Evolutionary conservation across 805 yeast species (phyloP).

Genomic region (Candida endomychidarum): DNA sequence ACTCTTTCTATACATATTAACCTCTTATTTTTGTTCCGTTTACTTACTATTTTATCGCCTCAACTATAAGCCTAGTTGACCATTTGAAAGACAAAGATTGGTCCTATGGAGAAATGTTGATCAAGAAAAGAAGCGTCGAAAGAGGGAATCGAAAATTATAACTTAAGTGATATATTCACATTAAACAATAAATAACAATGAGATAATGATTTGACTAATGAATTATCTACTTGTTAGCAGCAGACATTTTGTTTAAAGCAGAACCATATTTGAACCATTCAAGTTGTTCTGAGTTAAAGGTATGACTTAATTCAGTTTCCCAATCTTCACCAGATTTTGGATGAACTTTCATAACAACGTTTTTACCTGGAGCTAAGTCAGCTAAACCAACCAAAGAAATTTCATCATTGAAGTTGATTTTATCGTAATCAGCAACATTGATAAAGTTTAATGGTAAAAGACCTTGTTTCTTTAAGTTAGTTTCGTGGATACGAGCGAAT

Average conservation of each 20-base stretch:
- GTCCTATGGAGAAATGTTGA: too few relatives aligned
- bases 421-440: constrained; percentile 88
- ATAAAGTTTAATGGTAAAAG: constrained; percentile 93
- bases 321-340: constrained; percentile 77
- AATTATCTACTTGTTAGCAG: constrained; percentile 6
- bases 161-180: constrained; percentile 10
- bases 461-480: constrained; percentile 99
- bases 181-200: constrained; percentile 12
- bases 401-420: constrained; percentile 86
- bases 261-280: constrained; percentile 99
- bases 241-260: constrained; percentile 94
- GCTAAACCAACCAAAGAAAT: constrained; percentile 84
- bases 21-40: too few relatives aligned
- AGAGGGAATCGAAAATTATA: background rate
- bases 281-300: constrained; percentile 94
- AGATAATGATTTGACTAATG: background rate
- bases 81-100: too few relatives aligned
- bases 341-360: constrained; percentile 73
- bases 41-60: too few relatives aligned
- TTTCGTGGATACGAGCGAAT: constrained; percentile 98
- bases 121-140: background rate
- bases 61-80: too few relatives aligned
- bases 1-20: too few relatives aligned
- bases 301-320: constrained; percentile 91
- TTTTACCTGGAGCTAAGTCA: constrained; percentile 90